Percentiles rank a stretch among this genome's conserved stretches.
Evolutionary conservation across 2,329 filamentous ascomycete genomes (phyloP).

Genomic region (Rhynchosporium graminicola): DNA sequence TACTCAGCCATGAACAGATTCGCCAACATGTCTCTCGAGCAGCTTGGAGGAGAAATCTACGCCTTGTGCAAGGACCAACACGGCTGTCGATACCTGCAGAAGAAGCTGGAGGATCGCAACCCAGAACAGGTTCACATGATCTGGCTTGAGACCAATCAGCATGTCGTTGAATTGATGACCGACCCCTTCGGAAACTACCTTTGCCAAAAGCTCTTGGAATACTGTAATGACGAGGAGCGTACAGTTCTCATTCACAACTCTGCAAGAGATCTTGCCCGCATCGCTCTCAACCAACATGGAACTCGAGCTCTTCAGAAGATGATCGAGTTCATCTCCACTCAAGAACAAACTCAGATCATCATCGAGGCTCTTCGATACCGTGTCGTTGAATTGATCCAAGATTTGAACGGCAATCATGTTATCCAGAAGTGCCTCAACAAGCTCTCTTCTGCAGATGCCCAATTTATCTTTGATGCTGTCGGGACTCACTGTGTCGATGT

Average conservation of each 20-base stretch:
- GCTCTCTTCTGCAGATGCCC: constrained; percentile 77
- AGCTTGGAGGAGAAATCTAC: constrained; percentile 81
- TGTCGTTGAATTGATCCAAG: constrained; percentile 93
- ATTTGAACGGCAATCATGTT: constrained; percentile 97
- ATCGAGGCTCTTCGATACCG: constrained; percentile 79
- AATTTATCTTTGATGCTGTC: constrained; percentile 97
- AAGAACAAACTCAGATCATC: constrained; percentile 82
- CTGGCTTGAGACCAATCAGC: constrained; percentile 88
- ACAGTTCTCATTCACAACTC: constrained; percentile 91
- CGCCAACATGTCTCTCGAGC: constrained; percentile 78
- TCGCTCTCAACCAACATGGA: constrained; percentile 95
- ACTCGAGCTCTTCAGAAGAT: constrained; percentile 98
- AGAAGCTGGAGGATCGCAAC: constrained; percentile 90
- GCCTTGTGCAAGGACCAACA: constrained; percentile 96
- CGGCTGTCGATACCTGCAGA: constrained; percentile 93
- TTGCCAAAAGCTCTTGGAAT: constrained; percentile 97
- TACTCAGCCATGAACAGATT: constrained; percentile 71
- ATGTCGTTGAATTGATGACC: constrained; percentile 97
- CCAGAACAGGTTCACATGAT: constrained; percentile 87
- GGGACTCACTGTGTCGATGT: constrained; percentile 84
- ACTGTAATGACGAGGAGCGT: constrained; percentile 91
- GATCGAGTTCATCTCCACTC: constrained; percentile 93
- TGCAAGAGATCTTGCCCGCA: constrained; percentile 81
- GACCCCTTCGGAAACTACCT: constrained; percentile 99
- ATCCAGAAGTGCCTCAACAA: constrained; percentile 99